These are phyloP conservation scores for Cytospora leucostoma DNA, from an alignment of 2,329 filamentous ascomycete species.

Conservation along the genomic window DNA sequence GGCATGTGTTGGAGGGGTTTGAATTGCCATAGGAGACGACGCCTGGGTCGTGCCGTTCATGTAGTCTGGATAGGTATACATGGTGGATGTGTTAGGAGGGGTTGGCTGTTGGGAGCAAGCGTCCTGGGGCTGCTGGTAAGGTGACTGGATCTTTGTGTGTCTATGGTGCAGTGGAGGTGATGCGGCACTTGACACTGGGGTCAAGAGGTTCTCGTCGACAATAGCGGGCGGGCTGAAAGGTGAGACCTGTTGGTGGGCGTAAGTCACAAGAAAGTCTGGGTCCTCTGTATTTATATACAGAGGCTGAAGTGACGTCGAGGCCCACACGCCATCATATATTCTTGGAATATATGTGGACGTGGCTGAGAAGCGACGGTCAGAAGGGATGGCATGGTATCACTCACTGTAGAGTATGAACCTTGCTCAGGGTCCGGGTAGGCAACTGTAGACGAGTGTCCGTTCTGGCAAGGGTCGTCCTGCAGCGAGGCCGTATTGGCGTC, in stretches of 20 bases:
- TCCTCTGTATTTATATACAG: background rate
- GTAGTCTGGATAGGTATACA: constrained; percentile 47
- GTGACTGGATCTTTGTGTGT: constrained; percentile 30
- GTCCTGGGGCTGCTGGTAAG: constrained; percentile 42
- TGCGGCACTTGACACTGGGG: constrained; percentile 52
- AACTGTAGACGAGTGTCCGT: constrained; percentile 19
- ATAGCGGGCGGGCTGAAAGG: constrained; percentile 41
- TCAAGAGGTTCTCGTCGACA: constrained; percentile 42
- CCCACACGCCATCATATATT: background rate
- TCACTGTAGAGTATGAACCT: constrained; percentile 28
- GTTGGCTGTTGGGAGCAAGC: constrained; percentile 48
- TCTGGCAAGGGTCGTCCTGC: constrained; percentile 24
- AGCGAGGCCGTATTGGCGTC: constrained; percentile 27
- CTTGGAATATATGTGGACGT: constrained; percentile 2
- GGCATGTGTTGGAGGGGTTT: constrained; percentile 41
- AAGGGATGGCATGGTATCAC: constrained; percentile 5
- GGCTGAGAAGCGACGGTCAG: background rate
- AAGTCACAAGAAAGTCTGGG: constrained; percentile 4
- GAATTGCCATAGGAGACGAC: constrained; percentile 48
- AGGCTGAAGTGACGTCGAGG: constrained; percentile 19
- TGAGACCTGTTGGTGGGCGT: constrained; percentile 35
- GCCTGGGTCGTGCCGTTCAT: constrained; percentile 46
- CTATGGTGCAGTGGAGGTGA: constrained; percentile 50
- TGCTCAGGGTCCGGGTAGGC: constrained; percentile 28
- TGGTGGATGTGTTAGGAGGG: constrained; percentile 49